Conservation (phyloP, 83 land plant species). For the Picea mariana region DNA sequence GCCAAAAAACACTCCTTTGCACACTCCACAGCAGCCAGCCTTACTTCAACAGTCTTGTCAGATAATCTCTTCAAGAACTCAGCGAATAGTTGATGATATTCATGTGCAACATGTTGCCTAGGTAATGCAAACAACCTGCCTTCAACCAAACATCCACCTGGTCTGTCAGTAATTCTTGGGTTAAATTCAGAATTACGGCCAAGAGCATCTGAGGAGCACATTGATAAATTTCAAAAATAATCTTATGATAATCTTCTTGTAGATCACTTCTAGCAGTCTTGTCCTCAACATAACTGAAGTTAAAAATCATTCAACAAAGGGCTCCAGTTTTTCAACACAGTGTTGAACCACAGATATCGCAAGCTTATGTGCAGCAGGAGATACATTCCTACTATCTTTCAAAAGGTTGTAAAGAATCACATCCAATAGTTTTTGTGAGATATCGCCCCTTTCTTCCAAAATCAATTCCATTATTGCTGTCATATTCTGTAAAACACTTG, state of each 20-base stretch:
- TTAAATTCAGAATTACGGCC: constrained; percentile 74
- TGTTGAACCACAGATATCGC: constrained; percentile 71
- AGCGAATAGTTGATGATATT: constrained; percentile 45
- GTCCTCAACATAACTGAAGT: constrained; percentile 67
- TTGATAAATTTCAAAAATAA: constrained; percentile 68
- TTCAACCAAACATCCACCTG: constrained; percentile 77
- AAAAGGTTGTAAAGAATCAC: too few species aligned
- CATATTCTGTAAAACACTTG: too few species aligned
- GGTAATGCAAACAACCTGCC: constrained; percentile 55
- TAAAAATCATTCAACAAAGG: constrained; percentile 61
- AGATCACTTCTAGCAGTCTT: constrained; percentile 50
- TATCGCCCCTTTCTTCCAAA: too few species aligned
- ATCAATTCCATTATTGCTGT: too few species aligned
- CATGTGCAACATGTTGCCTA: constrained; percentile 39
- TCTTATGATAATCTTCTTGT: constrained; percentile 71
- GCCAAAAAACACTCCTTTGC: constrained; percentile 53
- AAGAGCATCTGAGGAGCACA: constrained; percentile 84
- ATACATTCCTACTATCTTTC: too few species aligned
- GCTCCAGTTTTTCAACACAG: constrained; percentile 70
- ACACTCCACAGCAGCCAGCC: constrained; percentile 61
- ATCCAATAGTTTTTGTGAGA: too few species aligned
- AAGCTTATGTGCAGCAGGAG: constrained; percentile 67
- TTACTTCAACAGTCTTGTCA: constrained; percentile 76
- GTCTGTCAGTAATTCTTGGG: constrained; percentile 79
- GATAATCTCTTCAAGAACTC: constrained; percentile 75